These are phyloP conservation scores for Ophiosphaerella narmari DNA, from an alignment of 2,329 filamentous ascomycete species.

Conservation along the genomic window DNA sequence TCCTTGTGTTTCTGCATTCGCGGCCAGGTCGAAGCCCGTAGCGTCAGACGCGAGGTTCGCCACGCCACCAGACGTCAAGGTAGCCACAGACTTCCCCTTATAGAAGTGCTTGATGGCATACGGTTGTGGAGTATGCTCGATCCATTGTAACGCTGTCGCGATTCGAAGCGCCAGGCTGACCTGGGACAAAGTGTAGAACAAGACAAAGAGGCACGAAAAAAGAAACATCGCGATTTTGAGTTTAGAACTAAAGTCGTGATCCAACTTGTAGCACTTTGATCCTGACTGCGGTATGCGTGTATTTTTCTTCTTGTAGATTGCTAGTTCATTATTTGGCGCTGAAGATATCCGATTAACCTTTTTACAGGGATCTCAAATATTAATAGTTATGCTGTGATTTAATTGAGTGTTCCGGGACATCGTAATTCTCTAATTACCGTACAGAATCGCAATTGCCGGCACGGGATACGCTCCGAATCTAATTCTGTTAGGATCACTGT, in stretches of 20 bases:
- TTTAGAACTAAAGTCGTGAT: too few relatives aligned
- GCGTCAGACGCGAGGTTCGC: slow-evolving; percentile 23
- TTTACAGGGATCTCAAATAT: neutral
- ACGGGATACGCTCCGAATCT: neutral
- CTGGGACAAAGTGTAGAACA: neutral
- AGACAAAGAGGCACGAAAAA: neutral
- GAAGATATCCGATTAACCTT: neutral
- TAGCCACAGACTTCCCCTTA: slow-evolving; percentile 17
- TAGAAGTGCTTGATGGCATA: slow-evolving; percentile 33
- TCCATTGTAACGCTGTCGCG: slow-evolving; percentile 25
- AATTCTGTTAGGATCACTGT: neutral
- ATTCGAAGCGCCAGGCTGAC: slow-evolving; percentile 11
- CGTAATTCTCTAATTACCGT: neutral
- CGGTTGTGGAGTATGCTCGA: slow-evolving; percentile 33
- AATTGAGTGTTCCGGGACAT: neutral
- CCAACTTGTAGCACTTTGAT: too few relatives aligned
- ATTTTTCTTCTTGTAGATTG: too few relatives aligned
- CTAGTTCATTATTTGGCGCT: too few relatives aligned
- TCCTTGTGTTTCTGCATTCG: slow-evolving; percentile 37
- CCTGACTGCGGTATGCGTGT: too few relatives aligned
- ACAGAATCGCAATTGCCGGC: neutral
- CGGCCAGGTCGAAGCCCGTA: slow-evolving; percentile 27
- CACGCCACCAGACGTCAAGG: slow-evolving; percentile 21
- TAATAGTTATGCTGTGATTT: neutral
- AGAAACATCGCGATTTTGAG: neutral